Conservation (phyloP, 1,284 basidiomycete genomes). For the Sutorius eximius region DNA sequence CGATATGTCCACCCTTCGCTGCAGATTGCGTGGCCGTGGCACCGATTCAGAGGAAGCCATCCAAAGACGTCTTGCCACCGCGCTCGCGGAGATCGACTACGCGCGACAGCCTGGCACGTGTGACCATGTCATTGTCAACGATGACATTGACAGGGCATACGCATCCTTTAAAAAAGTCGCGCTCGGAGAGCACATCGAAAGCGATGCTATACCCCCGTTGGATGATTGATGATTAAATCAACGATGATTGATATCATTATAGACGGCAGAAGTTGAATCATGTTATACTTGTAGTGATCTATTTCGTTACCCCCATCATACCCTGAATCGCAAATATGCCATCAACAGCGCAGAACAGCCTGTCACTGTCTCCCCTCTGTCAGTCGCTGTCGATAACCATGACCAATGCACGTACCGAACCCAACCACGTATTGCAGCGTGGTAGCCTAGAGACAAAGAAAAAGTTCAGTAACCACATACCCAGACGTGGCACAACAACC, state of each 20-base stretch:
- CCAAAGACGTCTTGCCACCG: constrained; percentile 76
- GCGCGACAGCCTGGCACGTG: constrained; percentile 76
- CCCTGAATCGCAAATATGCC: constrained; percentile 77
- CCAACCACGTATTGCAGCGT: constrained; percentile 83
- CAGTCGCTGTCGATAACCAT: constrained; percentile 8
- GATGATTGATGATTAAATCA: constrained; percentile 48
- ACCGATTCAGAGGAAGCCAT: constrained; percentile 84
- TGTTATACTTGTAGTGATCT: not conserved
- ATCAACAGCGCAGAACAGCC: constrained; percentile 85
- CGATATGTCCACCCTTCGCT: constrained; percentile 62
- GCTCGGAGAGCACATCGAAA: constrained; percentile 55
- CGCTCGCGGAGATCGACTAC: constrained; percentile 83
- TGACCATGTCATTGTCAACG: constrained; percentile 90
- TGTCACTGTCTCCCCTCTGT: constrained; percentile 55
- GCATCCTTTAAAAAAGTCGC: constrained; percentile 68
- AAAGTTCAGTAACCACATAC: constrained; percentile 3
- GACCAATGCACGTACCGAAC: constrained; percentile 56
- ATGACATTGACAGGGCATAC: constrained; percentile 86
- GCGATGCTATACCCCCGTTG: constrained; percentile 59
- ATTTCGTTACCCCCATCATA: constrained; percentile 22
- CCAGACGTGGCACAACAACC: constrained; percentile 13
- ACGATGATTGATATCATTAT: constrained; percentile 10
- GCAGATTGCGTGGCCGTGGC: constrained; percentile 76
- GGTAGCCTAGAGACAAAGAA: constrained; percentile 53
- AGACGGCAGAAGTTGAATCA: not conserved